phyloP scores from a whole-genome alignment of 108 stramenopile species.

The Skeletonema grethae region DNA sequence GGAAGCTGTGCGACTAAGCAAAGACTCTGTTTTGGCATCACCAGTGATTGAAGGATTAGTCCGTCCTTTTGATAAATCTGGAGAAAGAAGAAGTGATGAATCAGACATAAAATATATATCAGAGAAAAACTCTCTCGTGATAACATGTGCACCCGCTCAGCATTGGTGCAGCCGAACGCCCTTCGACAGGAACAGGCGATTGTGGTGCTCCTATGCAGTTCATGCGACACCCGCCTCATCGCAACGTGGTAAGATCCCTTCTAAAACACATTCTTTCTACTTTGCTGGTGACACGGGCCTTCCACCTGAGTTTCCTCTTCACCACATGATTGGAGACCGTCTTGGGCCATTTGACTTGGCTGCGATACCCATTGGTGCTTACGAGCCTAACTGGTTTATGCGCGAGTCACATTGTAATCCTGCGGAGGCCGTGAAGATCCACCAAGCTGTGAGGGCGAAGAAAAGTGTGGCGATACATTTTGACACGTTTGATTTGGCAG shows the following conservation, averaged over 20 bases:
- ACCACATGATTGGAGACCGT: conserved; percentile 81
- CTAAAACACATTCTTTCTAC: conserved; percentile 60
- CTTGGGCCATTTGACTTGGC: conserved; percentile 88
- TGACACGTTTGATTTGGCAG: conserved; percentile 87
- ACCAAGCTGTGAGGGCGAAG: conserved; percentile 56
- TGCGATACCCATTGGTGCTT: conserved; percentile 94
- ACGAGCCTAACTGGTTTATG: conserved; percentile 91
- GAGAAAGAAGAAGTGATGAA: conserved; percentile 4
- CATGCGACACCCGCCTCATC: conserved; percentile 20
- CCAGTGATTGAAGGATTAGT: conserved; percentile 39
- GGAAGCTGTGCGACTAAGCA: conserved; percentile 58
- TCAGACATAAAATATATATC: background rate
- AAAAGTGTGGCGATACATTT: conserved; percentile 90
- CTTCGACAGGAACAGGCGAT: conserved; percentile 82
- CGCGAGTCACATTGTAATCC: conserved; percentile 84
- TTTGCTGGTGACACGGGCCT: conserved; percentile 90
- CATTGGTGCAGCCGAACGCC: conserved; percentile 91
- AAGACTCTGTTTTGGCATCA: conserved; percentile 1
- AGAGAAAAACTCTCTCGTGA: conserved; percentile 24
- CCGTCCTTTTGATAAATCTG: conserved; percentile 33
- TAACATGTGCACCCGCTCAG: conserved; percentile 88
- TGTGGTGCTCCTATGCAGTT: conserved; percentile 90
- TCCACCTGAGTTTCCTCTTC: conserved; percentile 73
- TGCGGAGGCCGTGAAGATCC: conserved; percentile 83
- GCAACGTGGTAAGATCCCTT: background rate